Percentiles rank a stretch among this genome's conserved stretches.
Evolutionary conservation across 1,284 basidiomycete species (phyloP).

Genomic region (Malassezia japonica): DNA sequence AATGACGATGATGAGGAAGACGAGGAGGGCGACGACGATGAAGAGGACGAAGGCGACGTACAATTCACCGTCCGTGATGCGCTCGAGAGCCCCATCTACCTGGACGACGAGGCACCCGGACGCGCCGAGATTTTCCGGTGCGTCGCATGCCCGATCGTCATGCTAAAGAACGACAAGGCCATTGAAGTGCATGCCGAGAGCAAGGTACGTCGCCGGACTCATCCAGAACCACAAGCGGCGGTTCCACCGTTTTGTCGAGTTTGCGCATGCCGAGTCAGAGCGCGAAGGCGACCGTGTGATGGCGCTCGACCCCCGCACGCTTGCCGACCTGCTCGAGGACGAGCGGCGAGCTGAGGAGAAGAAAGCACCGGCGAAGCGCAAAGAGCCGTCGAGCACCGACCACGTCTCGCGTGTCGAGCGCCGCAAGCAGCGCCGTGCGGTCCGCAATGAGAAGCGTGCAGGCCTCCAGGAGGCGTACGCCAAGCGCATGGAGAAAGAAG

Average conservation of each 20-base stretch:
- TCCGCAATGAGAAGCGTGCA: constrained; percentile 9
- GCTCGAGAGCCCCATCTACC: constrained; percentile 8
- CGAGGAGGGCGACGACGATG: constrained; percentile 11
- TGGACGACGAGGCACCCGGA: neutral
- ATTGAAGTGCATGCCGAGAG: constrained; percentile 14
- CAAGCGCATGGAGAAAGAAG: neutral
- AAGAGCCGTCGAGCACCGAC: neutral
- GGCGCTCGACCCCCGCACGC: constrained; percentile 7
- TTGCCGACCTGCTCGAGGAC: constrained; percentile 13
- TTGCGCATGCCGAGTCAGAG: constrained; percentile 3
- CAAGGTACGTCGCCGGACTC: neutral
- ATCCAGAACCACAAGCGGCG: constrained; percentile 10
- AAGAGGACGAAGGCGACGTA: neutral
- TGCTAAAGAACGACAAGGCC: constrained; percentile 10
- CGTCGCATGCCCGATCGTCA: constrained; percentile 7
- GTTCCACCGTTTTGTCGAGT: constrained; percentile 8
- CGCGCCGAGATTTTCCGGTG: constrained; percentile 4
- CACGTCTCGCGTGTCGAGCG: constrained; percentile 11
- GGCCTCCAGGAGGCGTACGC: neutral
- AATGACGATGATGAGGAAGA: constrained; percentile 12
- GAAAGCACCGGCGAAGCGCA: neutral
- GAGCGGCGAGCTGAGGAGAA: neutral
- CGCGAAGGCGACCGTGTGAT: constrained; percentile 7
- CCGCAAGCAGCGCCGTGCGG: constrained; percentile 11
- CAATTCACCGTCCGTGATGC: constrained; percentile 7